phyloP scores from a whole-genome alignment of 306 rosid genomes.

The Cicer cuneatum region DNA sequence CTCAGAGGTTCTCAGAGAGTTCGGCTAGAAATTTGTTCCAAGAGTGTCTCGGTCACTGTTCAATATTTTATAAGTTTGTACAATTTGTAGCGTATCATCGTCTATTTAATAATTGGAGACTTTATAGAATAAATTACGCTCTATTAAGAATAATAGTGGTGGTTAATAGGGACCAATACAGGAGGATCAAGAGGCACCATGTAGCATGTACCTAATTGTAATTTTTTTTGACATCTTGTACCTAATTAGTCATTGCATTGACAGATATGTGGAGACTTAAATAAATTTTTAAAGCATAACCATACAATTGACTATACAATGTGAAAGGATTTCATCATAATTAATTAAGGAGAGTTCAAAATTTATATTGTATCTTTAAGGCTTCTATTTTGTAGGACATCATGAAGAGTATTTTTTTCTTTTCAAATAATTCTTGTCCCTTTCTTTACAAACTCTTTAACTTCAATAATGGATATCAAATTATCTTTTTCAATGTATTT shows the following conservation, averaged over 20 bases:
- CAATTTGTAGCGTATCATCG: conserved; percentile 45
- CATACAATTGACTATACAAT: conserved; percentile 8
- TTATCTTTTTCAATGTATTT: too few relatives aligned
- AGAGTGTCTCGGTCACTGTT: conserved; percentile 56
- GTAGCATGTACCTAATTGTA: conserved; percentile 46
- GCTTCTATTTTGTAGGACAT: conserved; percentile 20
- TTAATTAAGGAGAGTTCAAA: conserved; percentile 26
- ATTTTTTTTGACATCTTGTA: too few relatives aligned
- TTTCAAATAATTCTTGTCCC: conserved; percentile 29
- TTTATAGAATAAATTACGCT: conserved; percentile 45
- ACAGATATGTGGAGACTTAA: conserved; percentile 26
- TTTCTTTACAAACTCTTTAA: conserved; percentile 16
- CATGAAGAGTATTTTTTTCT: background rate
- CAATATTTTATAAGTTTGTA: conserved; percentile 17
- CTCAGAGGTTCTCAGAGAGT: conserved; percentile 48
- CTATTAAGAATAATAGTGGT: conserved; percentile 41
- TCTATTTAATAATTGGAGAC: conserved; percentile 39
- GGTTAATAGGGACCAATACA: conserved; percentile 16
- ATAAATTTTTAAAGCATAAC: background rate
- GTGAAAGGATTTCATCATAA: conserved; percentile 7
- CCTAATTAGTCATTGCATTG: conserved; percentile 41
- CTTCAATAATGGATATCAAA: conserved; percentile 11
- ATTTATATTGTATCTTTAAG: conserved; percentile 38
- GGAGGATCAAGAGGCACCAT: conserved; percentile 31
- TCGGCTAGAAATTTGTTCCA: conserved; percentile 57